Conservation (phyloP, 768 basidiomycete species). For the Suillus hirtellus region DNA sequence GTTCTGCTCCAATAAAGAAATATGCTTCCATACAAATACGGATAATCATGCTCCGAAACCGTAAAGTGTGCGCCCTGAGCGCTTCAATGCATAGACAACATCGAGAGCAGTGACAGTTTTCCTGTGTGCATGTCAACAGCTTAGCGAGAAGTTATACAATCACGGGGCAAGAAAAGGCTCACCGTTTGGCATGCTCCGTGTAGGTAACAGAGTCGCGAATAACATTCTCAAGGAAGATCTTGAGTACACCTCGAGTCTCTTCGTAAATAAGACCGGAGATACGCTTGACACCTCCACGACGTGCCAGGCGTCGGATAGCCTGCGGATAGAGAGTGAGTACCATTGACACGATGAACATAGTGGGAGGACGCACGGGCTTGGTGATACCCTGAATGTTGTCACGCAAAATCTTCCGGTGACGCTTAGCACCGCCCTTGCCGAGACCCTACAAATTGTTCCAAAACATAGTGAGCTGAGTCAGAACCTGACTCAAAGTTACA, state of each 20-base stretch:
- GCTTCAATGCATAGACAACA: conserved; percentile 76
- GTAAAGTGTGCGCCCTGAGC: conserved; percentile 74
- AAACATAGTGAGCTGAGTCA: conserved; percentile 1
- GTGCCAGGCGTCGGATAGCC: conserved; percentile 74
- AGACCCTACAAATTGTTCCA: conserved; percentile 49
- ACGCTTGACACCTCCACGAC: conserved; percentile 91
- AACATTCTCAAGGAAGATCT: conserved; percentile 85
- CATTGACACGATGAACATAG: not conserved
- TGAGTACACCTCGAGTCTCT: conserved; percentile 87
- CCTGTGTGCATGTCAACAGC: conserved; percentile 11
- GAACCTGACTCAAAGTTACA: not conserved
- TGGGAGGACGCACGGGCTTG: conserved; percentile 17
- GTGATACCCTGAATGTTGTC: conserved; percentile 64
- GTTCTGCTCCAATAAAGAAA: not conserved
- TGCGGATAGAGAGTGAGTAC: conserved; percentile 2
- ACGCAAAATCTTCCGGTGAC: conserved; percentile 83
- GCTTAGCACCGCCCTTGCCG: conserved; percentile 83
- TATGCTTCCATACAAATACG: not conserved
- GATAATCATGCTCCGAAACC: conserved; percentile 65
- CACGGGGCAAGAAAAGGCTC: not conserved
- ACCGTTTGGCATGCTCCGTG: conserved; percentile 87
- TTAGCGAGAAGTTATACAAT: conserved; percentile 8
- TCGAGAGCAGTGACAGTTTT: conserved; percentile 87
- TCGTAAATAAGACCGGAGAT: conserved; percentile 86
- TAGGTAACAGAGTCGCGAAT: conserved; percentile 90